Percentiles rank a stretch among this genome's conserved stretches.
Conservation (phyloP, 2,329 filamentous ascomycete genomes). For the Harringtonia lauricola region DNA sequence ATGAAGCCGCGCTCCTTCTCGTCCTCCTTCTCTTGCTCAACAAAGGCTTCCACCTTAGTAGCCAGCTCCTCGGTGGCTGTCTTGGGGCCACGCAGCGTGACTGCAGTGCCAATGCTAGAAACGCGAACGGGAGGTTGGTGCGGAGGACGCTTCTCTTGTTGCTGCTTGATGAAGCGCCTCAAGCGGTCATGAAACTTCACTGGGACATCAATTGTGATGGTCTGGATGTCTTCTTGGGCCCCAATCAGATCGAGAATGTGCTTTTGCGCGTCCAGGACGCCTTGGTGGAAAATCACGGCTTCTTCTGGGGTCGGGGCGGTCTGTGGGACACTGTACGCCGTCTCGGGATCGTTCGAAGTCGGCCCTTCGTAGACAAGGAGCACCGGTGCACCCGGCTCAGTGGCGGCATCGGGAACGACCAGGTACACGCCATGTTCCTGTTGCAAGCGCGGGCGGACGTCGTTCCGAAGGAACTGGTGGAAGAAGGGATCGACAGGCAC, state of each 20-base stretch:
- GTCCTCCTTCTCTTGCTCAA: conserved; percentile 81
- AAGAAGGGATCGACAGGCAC: conserved; percentile 68
- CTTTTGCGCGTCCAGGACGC: conserved; percentile 42
- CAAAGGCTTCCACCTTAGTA: conserved; percentile 63
- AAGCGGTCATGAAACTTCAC: conserved; percentile 53
- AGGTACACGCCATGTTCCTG: conserved; percentile 62
- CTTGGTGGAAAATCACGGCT: conserved; percentile 40
- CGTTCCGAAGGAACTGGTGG: conserved; percentile 58
- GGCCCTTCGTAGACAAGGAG: conserved; percentile 66
- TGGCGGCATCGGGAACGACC: conserved; percentile 51
- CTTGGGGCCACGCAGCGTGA: conserved; percentile 68
- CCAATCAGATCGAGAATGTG: conserved; percentile 47
- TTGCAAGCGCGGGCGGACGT: conserved; percentile 52
- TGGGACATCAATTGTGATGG: conserved; percentile 44
- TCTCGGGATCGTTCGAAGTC: conserved; percentile 22
- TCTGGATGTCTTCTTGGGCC: conserved; percentile 45
- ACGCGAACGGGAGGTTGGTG: conserved; percentile 51
- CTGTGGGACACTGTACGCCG: conserved; percentile 39
- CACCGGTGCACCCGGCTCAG: conserved; percentile 48
- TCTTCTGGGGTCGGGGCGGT: conserved; percentile 39
- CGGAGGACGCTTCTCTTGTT: conserved; percentile 45
- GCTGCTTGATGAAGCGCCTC: conserved; percentile 51
- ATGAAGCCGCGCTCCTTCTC: conserved; percentile 89
- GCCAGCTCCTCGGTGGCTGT: conserved; percentile 61
- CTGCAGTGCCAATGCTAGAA: conserved; percentile 44